Percentiles rank a stretch among this genome's conserved stretches.
Evolutionary conservation across 106 monocot species (phyloP).

Genomic region (Dendrobium catenatum): DNA sequence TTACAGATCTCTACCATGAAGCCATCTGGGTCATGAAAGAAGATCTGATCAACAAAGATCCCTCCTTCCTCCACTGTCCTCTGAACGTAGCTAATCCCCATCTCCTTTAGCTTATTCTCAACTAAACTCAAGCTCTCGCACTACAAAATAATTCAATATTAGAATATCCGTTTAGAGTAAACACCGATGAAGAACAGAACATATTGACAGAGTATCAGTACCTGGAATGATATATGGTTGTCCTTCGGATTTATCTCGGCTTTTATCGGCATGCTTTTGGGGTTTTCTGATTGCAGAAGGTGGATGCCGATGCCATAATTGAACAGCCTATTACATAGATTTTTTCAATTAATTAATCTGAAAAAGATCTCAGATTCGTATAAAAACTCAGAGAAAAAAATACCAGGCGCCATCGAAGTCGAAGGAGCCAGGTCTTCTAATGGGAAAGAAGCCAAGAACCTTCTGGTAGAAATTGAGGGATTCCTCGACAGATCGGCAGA

Average conservation of each 20-base stretch:
- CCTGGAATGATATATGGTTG: slow-evolving; percentile 92
- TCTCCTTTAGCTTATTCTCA: slow-evolving; percentile 51
- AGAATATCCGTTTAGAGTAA: background rate
- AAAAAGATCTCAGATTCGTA: background rate
- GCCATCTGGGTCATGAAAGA: slow-evolving; percentile 94
- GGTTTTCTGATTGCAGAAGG: slow-evolving; percentile 22
- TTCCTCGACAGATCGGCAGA: slow-evolving; percentile 57
- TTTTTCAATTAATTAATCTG: background rate
- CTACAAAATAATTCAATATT: slow-evolving; percentile 17
- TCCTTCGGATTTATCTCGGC: slow-evolving; percentile 72
- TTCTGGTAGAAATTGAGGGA: slow-evolving; percentile 73
- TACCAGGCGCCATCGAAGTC: slow-evolving; percentile 86
- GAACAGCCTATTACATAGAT: slow-evolving; percentile 17
- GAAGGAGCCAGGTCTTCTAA: slow-evolving; percentile 73
- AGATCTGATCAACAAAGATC: slow-evolving; percentile 66
- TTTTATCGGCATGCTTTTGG: slow-evolving; percentile 16
- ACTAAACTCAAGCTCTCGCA: slow-evolving; percentile 59
- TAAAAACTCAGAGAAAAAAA: background rate
- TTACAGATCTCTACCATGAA: slow-evolving; percentile 99
- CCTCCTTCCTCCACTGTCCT: slow-evolving; percentile 66
- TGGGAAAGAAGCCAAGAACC: slow-evolving; percentile 75
- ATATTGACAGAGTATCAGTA: background rate
- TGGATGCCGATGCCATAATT: slow-evolving; percentile 39
- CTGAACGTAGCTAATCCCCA: slow-evolving; percentile 44
- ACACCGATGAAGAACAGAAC: background rate